A percentile compares a stretch with the other conserved stretches of the same genome.
These are phyloP conservation scores for Phytophthora quininea DNA, from an alignment of 352 stramenopile species.

Conservation along the genomic window DNA sequence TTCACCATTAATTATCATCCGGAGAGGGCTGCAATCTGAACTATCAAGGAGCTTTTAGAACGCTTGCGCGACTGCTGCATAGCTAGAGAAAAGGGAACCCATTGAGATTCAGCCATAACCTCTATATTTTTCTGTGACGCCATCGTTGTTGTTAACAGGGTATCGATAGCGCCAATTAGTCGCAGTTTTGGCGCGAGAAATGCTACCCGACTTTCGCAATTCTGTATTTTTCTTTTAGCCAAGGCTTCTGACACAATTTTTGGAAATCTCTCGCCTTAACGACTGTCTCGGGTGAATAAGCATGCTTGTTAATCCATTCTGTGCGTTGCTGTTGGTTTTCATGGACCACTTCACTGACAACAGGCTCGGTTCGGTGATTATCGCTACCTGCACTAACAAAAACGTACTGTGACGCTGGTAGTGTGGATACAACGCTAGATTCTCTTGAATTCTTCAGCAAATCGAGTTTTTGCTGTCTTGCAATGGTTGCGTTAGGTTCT, in stretches of 20 bases:
- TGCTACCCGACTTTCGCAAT: neutral
- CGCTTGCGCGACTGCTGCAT: neutral
- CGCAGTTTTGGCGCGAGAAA: neutral
- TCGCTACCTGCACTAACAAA: constrained; percentile 7
- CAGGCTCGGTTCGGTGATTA: no score
- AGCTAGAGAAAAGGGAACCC: neutral
- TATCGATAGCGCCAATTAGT: neutral
- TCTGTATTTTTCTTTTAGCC: neutral
- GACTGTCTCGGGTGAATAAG: neutral
- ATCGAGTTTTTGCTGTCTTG: constrained; percentile 8
- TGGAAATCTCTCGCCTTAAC: neutral
- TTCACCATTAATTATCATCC: neutral
- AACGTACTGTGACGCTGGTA: constrained; percentile 11
- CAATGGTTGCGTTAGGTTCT: constrained; percentile 11
- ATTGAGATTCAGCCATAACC: neutral
- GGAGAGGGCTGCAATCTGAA: neutral
- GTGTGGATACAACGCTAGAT: neutral
- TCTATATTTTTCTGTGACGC: neutral
- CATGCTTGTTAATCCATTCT: constrained; percentile 3
- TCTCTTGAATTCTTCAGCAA: constrained; percentile 1
- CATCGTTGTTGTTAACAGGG: no score
- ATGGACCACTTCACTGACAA: neutral
- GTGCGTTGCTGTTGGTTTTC: neutral
- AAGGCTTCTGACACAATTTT: neutral
- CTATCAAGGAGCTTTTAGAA: neutral